These are phyloP conservation scores for Pythium periplocum DNA, from an alignment of 352 stramenopile species.

Conservation along the genomic window DNA sequence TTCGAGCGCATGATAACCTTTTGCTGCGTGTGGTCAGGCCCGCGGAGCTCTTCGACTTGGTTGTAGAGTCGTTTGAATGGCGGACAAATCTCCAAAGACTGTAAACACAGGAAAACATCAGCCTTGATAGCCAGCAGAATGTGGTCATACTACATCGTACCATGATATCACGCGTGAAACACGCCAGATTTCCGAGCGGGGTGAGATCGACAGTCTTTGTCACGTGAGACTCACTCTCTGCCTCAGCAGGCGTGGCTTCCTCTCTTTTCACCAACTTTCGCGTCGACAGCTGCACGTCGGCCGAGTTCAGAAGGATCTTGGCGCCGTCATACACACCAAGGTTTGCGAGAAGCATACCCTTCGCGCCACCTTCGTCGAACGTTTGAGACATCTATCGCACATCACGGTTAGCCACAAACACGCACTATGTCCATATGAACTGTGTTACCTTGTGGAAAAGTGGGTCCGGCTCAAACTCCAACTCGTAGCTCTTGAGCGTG, in stretches of 20 bases:
- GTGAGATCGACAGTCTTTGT: slow-evolving; percentile 39
- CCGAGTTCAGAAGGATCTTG: slow-evolving; percentile 81
- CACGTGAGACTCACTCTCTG: neutral
- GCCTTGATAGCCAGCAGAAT: no score
- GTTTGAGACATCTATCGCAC: slow-evolving; percentile 73
- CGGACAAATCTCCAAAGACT: slow-evolving; percentile 58
- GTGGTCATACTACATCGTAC: slow-evolving; percentile 9
- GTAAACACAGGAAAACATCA: neutral
- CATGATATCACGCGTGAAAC: slow-evolving; percentile 49
- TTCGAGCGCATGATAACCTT: slow-evolving; percentile 35
- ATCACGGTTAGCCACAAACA: neutral
- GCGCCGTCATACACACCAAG: slow-evolving; percentile 86
- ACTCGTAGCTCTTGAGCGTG: slow-evolving; percentile 82
- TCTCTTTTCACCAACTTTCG: slow-evolving; percentile 25
- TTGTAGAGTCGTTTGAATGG: slow-evolving; percentile 64
- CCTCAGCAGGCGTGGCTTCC: neutral
- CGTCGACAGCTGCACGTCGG: slow-evolving; percentile 59
- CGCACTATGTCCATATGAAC: neutral
- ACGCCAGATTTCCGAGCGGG: slow-evolving; percentile 41
- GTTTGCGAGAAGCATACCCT: slow-evolving; percentile 92
- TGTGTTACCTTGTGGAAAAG: slow-evolving; percentile 81
- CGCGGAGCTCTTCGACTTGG: slow-evolving; percentile 64
- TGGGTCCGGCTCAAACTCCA: slow-evolving; percentile 85
- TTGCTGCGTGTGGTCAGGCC: slow-evolving; percentile 33
- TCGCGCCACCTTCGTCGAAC: slow-evolving; percentile 90